Base-by-base conservation (phyloP, 2,329 filamentous ascomycete species). In the Arthroderma sp. region DNA sequence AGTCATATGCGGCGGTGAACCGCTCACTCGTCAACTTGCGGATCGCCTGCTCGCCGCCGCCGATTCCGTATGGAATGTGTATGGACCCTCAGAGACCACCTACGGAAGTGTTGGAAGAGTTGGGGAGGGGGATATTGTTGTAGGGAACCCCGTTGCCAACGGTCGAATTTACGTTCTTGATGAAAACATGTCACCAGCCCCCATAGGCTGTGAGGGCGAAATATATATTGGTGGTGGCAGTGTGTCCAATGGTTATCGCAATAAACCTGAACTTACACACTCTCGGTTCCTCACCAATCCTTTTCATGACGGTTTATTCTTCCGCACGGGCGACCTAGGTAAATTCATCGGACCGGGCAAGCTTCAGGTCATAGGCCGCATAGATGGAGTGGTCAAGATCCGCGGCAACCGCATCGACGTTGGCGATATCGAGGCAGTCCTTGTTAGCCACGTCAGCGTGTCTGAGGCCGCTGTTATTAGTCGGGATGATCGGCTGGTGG, bases 131-230 rank as follows among this genome's bases (percentile, higher is more conserved):
- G 31, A 36, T 36, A 22, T 22, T 22, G 15, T 22, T 22, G 15
- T 49, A 15, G 57, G 60, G 3, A 36, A 45, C 4, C 40, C 60
- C 3, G 34, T 66, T 4, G 58, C 62, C 1, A 68, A 68, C 49
- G 63, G 61, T 40, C 42, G 48, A 0, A 38, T 58, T 29, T 66
- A 63, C 47, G 57, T 73, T 36, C 22, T 72, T 0, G 68, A 71
- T 47, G 34, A 36, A 36, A 15, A 36, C 34, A 36, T 36, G 34
- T 11, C n/a, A 15, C 34, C n/a, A n/a, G 34, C 22, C 34, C 34
- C 34, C n/a, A 9, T 36, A 5, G 34, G 34, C n/a, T n/a, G n/a
- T 15, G 34, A 11, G 6, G 34, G 34, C 6, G 34, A 36, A 15
- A n/a, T 36, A n/a, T 36, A 36, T 15, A 11, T 36, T 11, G 34